Evolutionary conservation across 176 grass and related monocot species (phyloP).

Genomic region (Stipa capillata): DNA sequence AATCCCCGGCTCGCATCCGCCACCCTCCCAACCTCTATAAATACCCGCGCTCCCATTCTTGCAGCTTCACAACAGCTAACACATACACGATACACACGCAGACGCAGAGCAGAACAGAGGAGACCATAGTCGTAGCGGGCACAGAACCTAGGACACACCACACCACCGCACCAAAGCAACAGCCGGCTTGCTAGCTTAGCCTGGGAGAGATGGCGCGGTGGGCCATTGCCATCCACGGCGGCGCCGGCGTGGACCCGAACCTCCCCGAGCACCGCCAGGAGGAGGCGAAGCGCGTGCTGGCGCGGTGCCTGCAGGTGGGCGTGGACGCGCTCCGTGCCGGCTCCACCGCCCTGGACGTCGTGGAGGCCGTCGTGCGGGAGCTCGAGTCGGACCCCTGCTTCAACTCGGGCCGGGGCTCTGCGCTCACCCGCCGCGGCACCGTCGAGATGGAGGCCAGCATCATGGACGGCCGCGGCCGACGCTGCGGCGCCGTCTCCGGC

Average conservation of each 20-base stretch:
- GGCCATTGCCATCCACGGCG: slow-evolving; percentile 90
- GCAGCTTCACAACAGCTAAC: not conserved
- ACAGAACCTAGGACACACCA: not conserved
- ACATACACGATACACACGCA: not conserved
- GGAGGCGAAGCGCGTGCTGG: slow-evolving; percentile 65
- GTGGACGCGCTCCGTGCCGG: slow-evolving; percentile 33
- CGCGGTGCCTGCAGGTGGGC: slow-evolving; percentile 63
- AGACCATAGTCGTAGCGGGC: not conserved
- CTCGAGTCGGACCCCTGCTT: slow-evolving; percentile 88
- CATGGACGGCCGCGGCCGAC: slow-evolving; percentile 78
- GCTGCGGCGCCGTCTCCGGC: slow-evolving; percentile 88
- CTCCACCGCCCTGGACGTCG: slow-evolving; percentile 43
- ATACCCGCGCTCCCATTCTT: not conserved
- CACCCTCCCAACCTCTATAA: slow-evolving; percentile 24
- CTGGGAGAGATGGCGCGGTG: slow-evolving; percentile 56
- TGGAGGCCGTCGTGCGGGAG: slow-evolving; percentile 72
- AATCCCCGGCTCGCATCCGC: not conserved
- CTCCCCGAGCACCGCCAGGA: slow-evolving; percentile 63
- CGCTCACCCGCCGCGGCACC: slow-evolving; percentile 66
- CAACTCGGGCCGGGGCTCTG: slow-evolving; percentile 80
- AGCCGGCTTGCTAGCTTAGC: not conserved
- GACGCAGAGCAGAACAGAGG: not conserved
- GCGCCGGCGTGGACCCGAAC: slow-evolving; percentile 83
- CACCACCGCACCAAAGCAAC: not conserved
- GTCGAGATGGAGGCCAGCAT: slow-evolving; percentile 99